Evolutionary conservation across 108 stramenopile genomes (phyloP), one percentile per base, ranked within the genome.

Genomic region (Nitzschia sp.): DNA sequence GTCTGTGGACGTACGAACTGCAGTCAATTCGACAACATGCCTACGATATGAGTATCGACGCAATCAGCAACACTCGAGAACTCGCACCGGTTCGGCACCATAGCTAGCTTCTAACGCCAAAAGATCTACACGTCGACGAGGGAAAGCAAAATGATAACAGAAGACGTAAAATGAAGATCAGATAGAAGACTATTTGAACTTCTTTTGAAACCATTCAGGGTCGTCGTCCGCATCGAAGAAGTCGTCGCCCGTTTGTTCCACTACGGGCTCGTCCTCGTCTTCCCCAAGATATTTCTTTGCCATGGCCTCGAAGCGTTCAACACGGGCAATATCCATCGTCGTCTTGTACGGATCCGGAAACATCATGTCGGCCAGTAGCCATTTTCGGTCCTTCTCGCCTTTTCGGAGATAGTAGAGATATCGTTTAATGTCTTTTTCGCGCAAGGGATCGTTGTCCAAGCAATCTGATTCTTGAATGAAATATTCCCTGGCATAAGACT

Each of bases 311-410:
- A 88, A 86, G 46, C 72, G 59, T 23, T 75, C 66, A 8, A 85
- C 54, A 70, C 89, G 84, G 29, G 79, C 68, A 11, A 42, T 23
- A 48, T 84, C 79, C 24, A 72, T 59, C 11, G 58, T 27, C 56
- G 32, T 24, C 21, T 54, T 61, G 57, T 68, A 88, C 5, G 89
- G 87, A 80, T 95, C 93, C 23, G 79, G 61, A 74, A 92, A 95
- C 64, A 83, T 78, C 81, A 92, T 92, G 59, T 95, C 93, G 19
- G 79, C 70, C 45, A 95, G 47, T 34, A 95, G 64, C 84, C 86
- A 95, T 34, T 75, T 69, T 19, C 93, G 71, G 55, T 87, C 86
- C 46, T 95, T 82, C 51, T 92, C 89, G 32, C 91, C 93, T 21
- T 80, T 79, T 58, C 79, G 81, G 21, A 95, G 71, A 29, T 82